Evolutionary conservation across 768 basidiomycete genomes (phyloP).

Genomic region (Boletus sp.): DNA sequence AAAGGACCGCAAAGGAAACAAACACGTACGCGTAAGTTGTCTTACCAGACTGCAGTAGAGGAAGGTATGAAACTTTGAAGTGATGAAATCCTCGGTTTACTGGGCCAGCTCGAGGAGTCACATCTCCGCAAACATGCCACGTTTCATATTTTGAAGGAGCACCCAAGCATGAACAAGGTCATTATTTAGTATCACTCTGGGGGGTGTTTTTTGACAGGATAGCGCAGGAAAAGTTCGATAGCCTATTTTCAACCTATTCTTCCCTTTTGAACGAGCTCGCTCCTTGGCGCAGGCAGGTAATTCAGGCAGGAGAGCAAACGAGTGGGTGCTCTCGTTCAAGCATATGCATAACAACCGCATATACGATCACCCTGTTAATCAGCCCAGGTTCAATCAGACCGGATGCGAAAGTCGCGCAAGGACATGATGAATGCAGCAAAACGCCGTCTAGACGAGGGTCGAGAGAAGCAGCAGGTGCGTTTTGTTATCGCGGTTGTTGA

Average conservation of each 20-base stretch:
- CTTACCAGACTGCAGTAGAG: not conserved
- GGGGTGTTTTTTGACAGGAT: conserved; percentile 7
- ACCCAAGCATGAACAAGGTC: conserved; percentile 19
- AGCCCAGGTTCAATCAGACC: conserved; percentile 35
- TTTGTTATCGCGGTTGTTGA: not conserved
- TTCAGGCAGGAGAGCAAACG: conserved; percentile 32
- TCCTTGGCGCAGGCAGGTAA: conserved; percentile 29
- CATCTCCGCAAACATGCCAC: conserved; percentile 14
- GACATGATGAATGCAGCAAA: conserved; percentile 34
- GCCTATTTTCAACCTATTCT: conserved; percentile 23
- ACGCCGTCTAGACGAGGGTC: conserved; percentile 33
- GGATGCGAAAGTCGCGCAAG: conserved; percentile 35
- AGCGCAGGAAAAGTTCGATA: conserved; percentile 23
- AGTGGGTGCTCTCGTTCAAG: conserved; percentile 25
- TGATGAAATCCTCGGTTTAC: conserved; percentile 15
- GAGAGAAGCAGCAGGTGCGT: conserved; percentile 39
- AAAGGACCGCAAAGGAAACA: conserved; percentile 24
- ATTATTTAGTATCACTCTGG: not conserved
- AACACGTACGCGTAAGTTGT: conserved; percentile 27
- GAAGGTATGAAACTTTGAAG: conserved; percentile 10
- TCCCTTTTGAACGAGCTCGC: conserved; percentile 33
- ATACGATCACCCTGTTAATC: conserved; percentile 1
- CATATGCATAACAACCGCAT: not conserved
- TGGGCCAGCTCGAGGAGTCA: conserved; percentile 24
- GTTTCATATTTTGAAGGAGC: conserved; percentile 6